Evolutionary conservation across 768 basidiomycete genomes (phyloP).

Genomic region (Pulveroboletus sp.): DNA sequence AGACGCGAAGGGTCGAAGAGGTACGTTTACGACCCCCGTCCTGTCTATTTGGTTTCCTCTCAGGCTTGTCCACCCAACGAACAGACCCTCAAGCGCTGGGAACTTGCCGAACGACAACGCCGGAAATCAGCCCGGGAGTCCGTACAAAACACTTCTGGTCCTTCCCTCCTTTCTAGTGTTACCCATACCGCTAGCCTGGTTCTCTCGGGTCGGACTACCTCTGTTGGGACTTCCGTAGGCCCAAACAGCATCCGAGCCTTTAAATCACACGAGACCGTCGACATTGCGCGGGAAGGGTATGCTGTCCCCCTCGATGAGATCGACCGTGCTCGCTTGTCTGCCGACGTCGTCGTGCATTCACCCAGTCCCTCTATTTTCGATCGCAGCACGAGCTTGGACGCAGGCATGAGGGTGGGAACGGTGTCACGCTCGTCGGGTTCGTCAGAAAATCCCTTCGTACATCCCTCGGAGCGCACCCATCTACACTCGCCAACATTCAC

Average conservation of each 20-base stretch:
- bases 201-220: slow-evolving; percentile 40
- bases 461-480: slow-evolving; percentile 20
- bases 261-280: slow-evolving; percentile 48
- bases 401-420: background rate
- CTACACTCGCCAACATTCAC: background rate
- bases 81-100: slow-evolving; percentile 77
- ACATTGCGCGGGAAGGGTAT: slow-evolving; percentile 30
- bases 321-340: slow-evolving; percentile 31
- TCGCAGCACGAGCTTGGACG: slow-evolving; percentile 13
- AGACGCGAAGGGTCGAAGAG: slow-evolving; percentile 69
- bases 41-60: background rate
- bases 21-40: slow-evolving; percentile 34
- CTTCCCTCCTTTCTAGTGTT: slow-evolving; percentile 55
- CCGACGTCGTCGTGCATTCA: slow-evolving; percentile 35
- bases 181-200: slow-evolving; percentile 56
- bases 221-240: slow-evolving; percentile 27
- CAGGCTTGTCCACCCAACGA: background rate
- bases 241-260: slow-evolving; percentile 39
- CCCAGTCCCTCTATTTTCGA: slow-evolving; percentile 18
- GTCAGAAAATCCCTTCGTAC: slow-evolving; percentile 44
- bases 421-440: background rate
- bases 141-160: slow-evolving; percentile 9
- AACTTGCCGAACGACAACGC: slow-evolving; percentile 67
- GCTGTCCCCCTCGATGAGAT: slow-evolving; percentile 52
- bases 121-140: slow-evolving; percentile 70